A percentile compares a stretch with the other conserved stretches of the same genome.
phyloP scores from a whole-genome alignment of 2,329 filamentous ascomycete species.

The Calonectria fujianensis region DNA sequence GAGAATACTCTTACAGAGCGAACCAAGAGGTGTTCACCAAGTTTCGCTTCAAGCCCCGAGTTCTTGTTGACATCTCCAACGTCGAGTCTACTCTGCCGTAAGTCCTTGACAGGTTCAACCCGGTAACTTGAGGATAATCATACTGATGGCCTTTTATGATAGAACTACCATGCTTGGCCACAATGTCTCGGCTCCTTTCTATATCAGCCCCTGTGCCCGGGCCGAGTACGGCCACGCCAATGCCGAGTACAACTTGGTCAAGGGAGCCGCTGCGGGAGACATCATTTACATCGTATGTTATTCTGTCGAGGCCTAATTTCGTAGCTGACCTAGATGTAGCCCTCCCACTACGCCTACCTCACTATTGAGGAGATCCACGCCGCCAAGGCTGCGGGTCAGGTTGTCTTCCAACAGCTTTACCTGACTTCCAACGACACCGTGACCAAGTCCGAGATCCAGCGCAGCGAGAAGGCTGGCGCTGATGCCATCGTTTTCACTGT shows the following conservation, averaged over 20 bases:
- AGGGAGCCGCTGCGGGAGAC: slow-evolving; percentile 67
- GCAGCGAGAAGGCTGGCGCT: slow-evolving; percentile 58
- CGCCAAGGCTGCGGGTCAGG: slow-evolving; percentile 60
- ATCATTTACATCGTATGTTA: slow-evolving; percentile 69
- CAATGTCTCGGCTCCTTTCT: slow-evolving; percentile 73
- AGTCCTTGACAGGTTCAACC: neutral
- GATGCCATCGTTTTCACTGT: slow-evolving; percentile 63
- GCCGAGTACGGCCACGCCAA: slow-evolving; percentile 66
- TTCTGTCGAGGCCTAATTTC: no score
- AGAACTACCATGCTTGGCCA: slow-evolving; percentile 71
- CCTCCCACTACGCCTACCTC: slow-evolving; percentile 58
- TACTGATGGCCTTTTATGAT: neutral
- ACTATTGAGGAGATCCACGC: slow-evolving; percentile 62
- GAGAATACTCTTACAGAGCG: slow-evolving; percentile 74
- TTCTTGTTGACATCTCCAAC: slow-evolving; percentile 70
- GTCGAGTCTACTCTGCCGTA: slow-evolving; percentile 62
- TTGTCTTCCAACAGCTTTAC: slow-evolving; percentile 62
- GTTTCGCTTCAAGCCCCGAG: slow-evolving; percentile 68
- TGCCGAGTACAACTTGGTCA: slow-evolving; percentile 70
- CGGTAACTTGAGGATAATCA: neutral
- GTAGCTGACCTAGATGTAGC: slow-evolving; percentile 47
- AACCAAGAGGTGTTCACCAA: slow-evolving; percentile 73
- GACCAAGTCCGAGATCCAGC: slow-evolving; percentile 57
- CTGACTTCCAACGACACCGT: slow-evolving; percentile 58
- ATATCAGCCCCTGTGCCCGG: slow-evolving; percentile 70